Percentiles rank a stretch among this genome's conserved stretches.
Evolutionary conservation across 1,284 basidiomycete genomes (phyloP).

Genomic region (Microbotryomycetes sp.): DNA sequence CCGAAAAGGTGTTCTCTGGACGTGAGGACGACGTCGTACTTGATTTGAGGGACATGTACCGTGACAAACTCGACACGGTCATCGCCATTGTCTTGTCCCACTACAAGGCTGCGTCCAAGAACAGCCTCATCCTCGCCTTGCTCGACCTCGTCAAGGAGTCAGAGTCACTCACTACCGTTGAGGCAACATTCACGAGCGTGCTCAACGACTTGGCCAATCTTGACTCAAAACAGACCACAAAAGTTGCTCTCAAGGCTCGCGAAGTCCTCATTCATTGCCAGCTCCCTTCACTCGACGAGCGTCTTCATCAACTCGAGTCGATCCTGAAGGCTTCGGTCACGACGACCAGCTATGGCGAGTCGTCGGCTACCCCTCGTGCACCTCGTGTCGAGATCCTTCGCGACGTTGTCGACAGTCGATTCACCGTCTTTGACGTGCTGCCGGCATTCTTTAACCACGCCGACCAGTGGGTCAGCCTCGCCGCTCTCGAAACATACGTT

Average conservation of each 20-base stretch:
- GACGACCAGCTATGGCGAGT: conserved; percentile 82
- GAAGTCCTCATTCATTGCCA: conserved; percentile 94
- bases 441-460: conserved; percentile 86
- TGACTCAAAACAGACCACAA: conserved; percentile 81
- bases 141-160: conserved; percentile 77
- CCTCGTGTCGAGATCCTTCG: conserved; percentile 81
- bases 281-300: conserved; percentile 95
- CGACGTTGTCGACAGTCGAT: conserved; percentile 91
- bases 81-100: conserved; percentile 85
- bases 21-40: conserved; percentile 86
- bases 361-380: conserved; percentile 56
- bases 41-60: conserved; percentile 81
- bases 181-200: conserved; percentile 63
- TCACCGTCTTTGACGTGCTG: conserved; percentile 95
- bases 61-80: conserved; percentile 85
- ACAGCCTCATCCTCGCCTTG: conserved; percentile 74
- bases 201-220: conserved; percentile 72
- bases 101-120: conserved; percentile 89
- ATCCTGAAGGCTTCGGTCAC: conserved; percentile 84
- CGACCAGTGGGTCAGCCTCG: conserved; percentile 78
- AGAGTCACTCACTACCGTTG: conserved; percentile 47
- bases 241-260: conserved; percentile 89
- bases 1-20: conserved; percentile 87
- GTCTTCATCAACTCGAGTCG: conserved; percentile 85
- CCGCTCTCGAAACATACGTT: conserved; percentile 93